Evolutionary conservation across 306 rosid species (phyloP).

Genomic region (Luffa acutangula): DNA sequence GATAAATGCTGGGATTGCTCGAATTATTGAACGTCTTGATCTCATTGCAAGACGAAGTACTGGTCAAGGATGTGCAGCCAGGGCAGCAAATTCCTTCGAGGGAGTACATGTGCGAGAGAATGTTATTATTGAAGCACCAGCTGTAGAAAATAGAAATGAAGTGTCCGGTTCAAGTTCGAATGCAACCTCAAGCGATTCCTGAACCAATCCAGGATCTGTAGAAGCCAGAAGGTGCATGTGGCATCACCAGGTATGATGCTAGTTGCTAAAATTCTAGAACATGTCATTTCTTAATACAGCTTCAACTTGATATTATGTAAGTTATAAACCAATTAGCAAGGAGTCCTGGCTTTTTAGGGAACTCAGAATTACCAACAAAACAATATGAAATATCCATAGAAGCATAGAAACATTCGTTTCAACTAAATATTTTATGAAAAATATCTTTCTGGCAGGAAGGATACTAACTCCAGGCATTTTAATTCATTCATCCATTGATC

Average conservation of each 20-base stretch:
- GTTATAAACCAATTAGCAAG: not conserved
- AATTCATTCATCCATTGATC: too few relatives aligned
- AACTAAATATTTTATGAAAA: not conserved
- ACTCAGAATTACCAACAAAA: not conserved
- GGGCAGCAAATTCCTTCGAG: conserved; percentile 24
- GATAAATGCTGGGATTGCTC: conserved; percentile 71
- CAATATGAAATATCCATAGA: not conserved
- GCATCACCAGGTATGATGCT: conserved; percentile 6
- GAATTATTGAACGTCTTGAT: conserved; percentile 82
- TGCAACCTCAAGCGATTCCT: not conserved
- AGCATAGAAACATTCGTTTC: not conserved
- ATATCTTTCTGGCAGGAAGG: not conserved
- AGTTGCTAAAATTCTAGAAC: not conserved
- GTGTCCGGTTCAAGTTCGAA: not conserved
- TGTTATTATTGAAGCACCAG: too few relatives aligned
- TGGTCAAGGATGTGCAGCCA: conserved; percentile 15
- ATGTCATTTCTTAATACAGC: not conserved
- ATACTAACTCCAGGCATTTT: too few relatives aligned
- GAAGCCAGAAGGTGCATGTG: not conserved
- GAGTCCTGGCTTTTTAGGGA: not conserved
- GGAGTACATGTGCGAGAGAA: too few relatives aligned
- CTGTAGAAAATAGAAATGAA: not conserved
- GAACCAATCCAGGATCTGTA: not conserved
- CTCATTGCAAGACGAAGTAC: conserved; percentile 40
- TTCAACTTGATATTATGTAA: not conserved